These are phyloP conservation scores for Lolium perenne DNA, from an alignment of 176 grass and related monocot species.

Conservation along the genomic window DNA sequence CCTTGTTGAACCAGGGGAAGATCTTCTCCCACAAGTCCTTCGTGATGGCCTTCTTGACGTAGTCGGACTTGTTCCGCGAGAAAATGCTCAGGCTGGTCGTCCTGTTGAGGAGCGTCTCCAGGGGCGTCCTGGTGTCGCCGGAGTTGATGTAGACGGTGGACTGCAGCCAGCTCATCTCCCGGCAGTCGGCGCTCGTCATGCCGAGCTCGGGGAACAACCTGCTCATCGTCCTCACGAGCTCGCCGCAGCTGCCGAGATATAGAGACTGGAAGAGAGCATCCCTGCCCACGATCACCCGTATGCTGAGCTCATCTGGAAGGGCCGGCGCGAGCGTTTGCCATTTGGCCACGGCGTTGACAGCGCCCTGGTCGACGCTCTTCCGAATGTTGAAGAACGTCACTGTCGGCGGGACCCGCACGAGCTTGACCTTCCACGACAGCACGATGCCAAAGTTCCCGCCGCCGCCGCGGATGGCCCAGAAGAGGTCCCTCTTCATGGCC, in stretches of 20 bases:
- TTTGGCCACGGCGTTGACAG: conserved; percentile 12
- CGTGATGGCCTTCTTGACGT: conserved; percentile 34
- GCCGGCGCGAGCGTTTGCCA: conserved; percentile 41
- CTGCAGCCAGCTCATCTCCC: neutral
- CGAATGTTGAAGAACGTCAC: conserved; percentile 35
- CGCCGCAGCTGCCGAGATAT: conserved; percentile 32
- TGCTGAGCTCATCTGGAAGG: conserved; percentile 32
- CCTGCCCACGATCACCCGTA: conserved; percentile 10
- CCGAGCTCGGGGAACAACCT: conserved; percentile 46
- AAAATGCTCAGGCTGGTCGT: neutral
- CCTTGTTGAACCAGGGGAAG: conserved; percentile 12
- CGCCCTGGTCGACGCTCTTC: conserved; percentile 27
- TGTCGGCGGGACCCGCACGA: conserved; percentile 22
- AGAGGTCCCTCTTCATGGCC: conserved; percentile 42
- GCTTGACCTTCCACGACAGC: conserved; percentile 46
- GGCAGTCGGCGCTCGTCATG: conserved; percentile 38
- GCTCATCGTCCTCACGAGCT: conserved; percentile 26
- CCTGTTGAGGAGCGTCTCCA: conserved; percentile 31
- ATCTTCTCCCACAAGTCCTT: neutral
- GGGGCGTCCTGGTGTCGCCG: neutral
- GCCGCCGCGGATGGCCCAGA: conserved; percentile 50
- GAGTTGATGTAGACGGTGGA: conserved; percentile 42
- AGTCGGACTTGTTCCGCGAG: conserved; percentile 44
- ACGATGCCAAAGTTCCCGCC: conserved; percentile 49
- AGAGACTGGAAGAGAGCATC: conserved; percentile 12